Percentiles rank a stretch among this genome's conserved stretches.
Evolutionary conservation across 257 asterid species (phyloP).

Genomic region (Nicotiana knightiana): DNA sequence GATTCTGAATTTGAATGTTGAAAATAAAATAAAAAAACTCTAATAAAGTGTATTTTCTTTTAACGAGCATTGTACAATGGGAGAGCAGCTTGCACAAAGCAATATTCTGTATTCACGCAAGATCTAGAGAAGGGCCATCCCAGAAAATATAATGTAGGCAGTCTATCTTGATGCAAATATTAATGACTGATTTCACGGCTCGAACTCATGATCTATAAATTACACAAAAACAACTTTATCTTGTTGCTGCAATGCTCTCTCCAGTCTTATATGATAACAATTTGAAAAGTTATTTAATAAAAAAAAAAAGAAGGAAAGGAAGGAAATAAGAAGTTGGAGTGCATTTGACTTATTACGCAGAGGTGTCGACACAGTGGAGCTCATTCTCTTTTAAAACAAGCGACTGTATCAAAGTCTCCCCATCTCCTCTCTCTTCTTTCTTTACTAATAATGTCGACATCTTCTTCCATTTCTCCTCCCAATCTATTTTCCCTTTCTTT

Average conservation of each 20-base stretch:
- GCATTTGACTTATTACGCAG: not conserved
- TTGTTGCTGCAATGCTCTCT: no score
- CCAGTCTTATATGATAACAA: no score
- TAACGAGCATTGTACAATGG: no score
- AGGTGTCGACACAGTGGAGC: slow-evolving; percentile 7
- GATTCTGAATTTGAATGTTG: no score
- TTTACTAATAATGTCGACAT: slow-evolving; percentile 9
- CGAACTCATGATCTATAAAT: accelerated
- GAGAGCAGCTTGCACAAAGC: no score
- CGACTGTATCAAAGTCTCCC: not conserved
- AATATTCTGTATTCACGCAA: no score
- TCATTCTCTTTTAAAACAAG: not conserved
- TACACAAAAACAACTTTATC: accelerated
- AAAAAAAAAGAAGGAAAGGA: no score
- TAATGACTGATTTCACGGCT: accelerated
- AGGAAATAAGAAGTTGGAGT: not conserved
- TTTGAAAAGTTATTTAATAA: no score
- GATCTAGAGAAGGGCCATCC: accelerated
- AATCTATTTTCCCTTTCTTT: not conserved
- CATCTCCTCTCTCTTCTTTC: not conserved
- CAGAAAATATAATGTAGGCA: accelerated
- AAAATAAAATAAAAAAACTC: no score
- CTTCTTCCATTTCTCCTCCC: not conserved
- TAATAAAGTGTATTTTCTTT: no score
- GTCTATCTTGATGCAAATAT: no score